These are phyloP conservation scores for Peronospora farinosa DNA, from an alignment of 352 stramenopile species.

Conservation along the genomic window DNA sequence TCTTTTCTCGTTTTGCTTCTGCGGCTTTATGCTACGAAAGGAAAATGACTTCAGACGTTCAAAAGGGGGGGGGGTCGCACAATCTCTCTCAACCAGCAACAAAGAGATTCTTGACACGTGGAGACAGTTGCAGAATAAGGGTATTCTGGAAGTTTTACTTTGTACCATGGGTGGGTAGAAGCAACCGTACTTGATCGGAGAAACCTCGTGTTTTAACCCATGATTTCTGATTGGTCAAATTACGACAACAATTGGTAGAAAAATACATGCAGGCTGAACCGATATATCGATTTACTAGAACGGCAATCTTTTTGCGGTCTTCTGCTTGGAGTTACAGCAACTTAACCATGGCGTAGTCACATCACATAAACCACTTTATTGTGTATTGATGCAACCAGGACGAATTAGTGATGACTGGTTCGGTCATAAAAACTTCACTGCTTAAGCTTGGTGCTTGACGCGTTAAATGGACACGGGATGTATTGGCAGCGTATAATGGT, in stretches of 20 bases:
- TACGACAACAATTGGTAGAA: no score
- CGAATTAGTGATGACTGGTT: no score
- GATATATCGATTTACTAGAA: neutral
- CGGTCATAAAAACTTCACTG: no score
- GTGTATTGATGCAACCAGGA: no score
- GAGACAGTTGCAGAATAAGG: constrained; percentile 19
- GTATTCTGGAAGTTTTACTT: constrained; percentile 42
- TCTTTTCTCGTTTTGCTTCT: constrained; percentile 19
- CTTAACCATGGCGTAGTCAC: no score
- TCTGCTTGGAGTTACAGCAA: no score
- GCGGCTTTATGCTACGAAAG: constrained; percentile 38
- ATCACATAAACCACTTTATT: no score
- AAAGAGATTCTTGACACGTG: constrained; percentile 1
- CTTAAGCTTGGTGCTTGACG: no score
- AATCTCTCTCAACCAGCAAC: constrained; percentile 17
- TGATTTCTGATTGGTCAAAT: constrained; percentile 19
- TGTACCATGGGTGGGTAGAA: constrained; percentile 18
- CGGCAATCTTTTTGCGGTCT: neutral
- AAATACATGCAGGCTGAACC: neutral
- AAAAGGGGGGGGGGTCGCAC: constrained; percentile 20
- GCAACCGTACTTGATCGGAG: constrained; percentile 14
- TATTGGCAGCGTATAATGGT: no score
- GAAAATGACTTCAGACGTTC: constrained; percentile 28
- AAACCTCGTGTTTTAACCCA: neutral
- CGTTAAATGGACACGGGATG: no score